These are phyloP conservation scores for Deinandra increscens DNA, from an alignment of 129 eudicot species.

Conservation along the genomic window DNA sequence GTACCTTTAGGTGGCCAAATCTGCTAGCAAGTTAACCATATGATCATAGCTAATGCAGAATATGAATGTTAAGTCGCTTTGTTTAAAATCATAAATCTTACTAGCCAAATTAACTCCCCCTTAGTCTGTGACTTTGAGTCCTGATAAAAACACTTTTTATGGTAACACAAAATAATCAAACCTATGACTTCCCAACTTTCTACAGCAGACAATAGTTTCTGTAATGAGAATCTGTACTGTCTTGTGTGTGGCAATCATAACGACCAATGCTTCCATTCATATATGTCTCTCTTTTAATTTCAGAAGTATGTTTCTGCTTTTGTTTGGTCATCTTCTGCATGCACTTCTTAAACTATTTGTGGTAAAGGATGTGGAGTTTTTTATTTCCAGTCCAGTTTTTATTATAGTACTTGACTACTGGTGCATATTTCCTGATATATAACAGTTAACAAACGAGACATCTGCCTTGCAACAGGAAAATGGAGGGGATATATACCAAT, in stretches of 20 bases:
- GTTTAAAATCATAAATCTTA: not conserved
- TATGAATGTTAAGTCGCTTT: not conserved
- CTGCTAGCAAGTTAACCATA: not conserved
- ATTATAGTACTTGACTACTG: not conserved
- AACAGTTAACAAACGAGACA: not conserved
- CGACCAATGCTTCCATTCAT: not conserved
- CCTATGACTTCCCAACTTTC: constrained; percentile 3
- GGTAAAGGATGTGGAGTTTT: not conserved
- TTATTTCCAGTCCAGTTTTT: not conserved
- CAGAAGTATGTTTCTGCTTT: not conserved
- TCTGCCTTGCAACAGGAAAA: not conserved
- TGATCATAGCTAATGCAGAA: constrained; percentile 2
- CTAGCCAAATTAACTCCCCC: not conserved
- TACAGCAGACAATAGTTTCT: not conserved
- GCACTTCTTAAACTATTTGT: not conserved
- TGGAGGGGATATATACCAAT: not conserved
- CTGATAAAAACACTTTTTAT: not conserved
- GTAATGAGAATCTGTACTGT: too few species aligned
- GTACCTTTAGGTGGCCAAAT: not conserved
- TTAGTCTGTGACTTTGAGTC: too few species aligned
- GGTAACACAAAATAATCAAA: constrained; percentile 9
- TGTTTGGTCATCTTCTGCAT: not conserved
- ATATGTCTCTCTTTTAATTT: not conserved
- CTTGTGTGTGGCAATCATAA: not conserved
- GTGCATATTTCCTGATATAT: not conserved